phyloP scores from a whole-genome alignment of 1,284 basidiomycete genomes.

The Austropuccinia psidii region DNA sequence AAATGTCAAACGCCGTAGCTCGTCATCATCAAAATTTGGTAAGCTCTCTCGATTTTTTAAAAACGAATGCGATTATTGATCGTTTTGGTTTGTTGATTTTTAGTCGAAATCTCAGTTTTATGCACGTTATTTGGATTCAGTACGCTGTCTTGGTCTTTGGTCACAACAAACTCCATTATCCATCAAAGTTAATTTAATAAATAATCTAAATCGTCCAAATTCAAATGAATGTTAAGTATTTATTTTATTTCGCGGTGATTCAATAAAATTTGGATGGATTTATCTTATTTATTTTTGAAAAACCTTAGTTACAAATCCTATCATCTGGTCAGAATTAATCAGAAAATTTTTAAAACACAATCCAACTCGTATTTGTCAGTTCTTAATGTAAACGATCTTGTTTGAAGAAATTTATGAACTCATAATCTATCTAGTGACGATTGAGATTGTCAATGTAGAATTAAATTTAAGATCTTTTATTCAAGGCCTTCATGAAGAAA shows the following conservation, averaged over 20 bases:
- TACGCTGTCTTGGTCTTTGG: conserved; percentile 15
- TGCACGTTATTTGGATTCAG: conserved; percentile 27
- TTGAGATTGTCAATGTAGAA: conserved; percentile 7
- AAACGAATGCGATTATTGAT: too few relatives aligned
- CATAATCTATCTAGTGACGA: background rate
- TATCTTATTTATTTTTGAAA: background rate
- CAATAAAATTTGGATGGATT: background rate
- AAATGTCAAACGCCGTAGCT: too few relatives aligned
- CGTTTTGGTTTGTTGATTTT: too few relatives aligned
- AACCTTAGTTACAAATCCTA: background rate
- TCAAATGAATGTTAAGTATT: background rate
- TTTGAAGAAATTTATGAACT: background rate
- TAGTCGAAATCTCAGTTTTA: conserved; percentile 25
- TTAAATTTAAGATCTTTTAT: conserved; percentile 2
- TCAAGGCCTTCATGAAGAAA: background rate
- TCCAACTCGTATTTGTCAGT: conserved; percentile 37
- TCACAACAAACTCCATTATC: conserved; percentile 14
- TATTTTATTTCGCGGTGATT: background rate
- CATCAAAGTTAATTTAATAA: conserved; percentile 8
- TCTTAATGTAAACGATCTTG: background rate
- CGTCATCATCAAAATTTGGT: too few relatives aligned
- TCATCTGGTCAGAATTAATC: conserved; percentile 46
- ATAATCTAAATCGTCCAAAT: background rate
- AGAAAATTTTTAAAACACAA: conserved; percentile 48
- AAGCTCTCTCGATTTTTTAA: too few relatives aligned